Conservation (phyloP, 164 flowering plant genomes). For the Umbellularia californica region DNA sequence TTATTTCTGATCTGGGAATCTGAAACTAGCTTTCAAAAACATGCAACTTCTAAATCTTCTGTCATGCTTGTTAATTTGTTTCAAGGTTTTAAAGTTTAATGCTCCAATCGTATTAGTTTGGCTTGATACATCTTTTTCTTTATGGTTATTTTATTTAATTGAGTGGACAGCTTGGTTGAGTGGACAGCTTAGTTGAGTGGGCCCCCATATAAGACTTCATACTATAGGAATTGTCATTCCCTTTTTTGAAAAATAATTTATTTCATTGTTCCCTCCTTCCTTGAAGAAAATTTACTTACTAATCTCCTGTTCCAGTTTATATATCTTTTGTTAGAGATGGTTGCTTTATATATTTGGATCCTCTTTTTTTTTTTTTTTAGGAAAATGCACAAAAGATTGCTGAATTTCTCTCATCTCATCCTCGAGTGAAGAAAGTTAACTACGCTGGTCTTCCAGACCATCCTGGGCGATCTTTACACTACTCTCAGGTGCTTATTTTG, state of each 20-base stretch:
- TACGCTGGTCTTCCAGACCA: conserved; percentile 93
- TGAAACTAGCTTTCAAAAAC: background rate
- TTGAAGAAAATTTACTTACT: background rate
- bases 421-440: conserved; percentile 75
- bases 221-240: no score
- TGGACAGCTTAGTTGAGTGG: background rate
- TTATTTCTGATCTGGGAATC: background rate
- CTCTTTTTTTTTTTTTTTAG: conserved; percentile 27
- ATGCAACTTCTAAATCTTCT: background rate
- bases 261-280: background rate
- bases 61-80: no score
- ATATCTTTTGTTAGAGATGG: background rate
- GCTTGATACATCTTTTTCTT: background rate
- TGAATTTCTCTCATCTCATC: conserved; percentile 78
- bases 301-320: background rate
- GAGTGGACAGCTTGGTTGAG: background rate
- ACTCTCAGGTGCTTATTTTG: conserved; percentile 59
- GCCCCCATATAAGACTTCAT: background rate
- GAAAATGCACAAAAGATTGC: conserved; percentile 95
- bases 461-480: conserved; percentile 86
- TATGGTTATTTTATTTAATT: background rate
- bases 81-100: background rate
- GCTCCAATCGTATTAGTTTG: background rate
- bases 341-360: background rate
- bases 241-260: background rate